Conservation (phyloP, 345 rosid species). For the Citrus trifoliata region DNA sequence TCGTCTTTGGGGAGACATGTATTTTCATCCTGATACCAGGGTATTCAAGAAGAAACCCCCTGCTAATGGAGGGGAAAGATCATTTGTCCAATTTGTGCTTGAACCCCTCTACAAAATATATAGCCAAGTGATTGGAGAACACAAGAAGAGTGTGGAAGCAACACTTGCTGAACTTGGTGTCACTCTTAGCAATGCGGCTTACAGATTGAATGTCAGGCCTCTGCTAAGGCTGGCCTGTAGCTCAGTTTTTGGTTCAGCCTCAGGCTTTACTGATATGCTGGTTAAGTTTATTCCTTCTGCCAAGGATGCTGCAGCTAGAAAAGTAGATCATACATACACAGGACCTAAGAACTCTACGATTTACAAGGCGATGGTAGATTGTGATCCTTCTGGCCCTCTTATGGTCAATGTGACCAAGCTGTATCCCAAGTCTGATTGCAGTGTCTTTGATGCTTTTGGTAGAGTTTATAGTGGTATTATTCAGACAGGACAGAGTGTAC, state of each 20-base stretch:
- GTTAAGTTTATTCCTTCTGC: constrained; percentile 96
- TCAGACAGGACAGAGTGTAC: constrained; percentile 89
- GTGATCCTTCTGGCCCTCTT: constrained; percentile 87
- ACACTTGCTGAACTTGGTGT: constrained; percentile 97
- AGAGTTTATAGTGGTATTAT: constrained; percentile 89
- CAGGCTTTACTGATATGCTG: constrained; percentile 97
- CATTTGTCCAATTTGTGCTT: constrained; percentile 89
- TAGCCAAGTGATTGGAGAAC: constrained; percentile 99
- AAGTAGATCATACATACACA: constrained; percentile 77
- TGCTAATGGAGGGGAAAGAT: constrained; percentile 81
- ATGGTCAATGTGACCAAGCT: constrained; percentile 95
- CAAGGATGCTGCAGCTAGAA: constrained; percentile 72
- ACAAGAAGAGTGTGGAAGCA: constrained; percentile 91
- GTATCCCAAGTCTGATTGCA: constrained; percentile 96
- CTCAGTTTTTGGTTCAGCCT: constrained; percentile 90
- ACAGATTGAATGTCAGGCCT: constrained; percentile 89
- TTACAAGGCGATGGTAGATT: constrained; percentile 77
- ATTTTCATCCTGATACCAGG: constrained; percentile 74
- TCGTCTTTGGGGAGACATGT: constrained; percentile 92
- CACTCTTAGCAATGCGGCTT: constrained; percentile 85
- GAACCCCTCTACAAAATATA: constrained; percentile 97
- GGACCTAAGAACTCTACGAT: constrained; percentile 73
- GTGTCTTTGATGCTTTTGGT: constrained; percentile 95
- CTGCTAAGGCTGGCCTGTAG: constrained; percentile 89
- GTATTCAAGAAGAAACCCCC: constrained; percentile 75